phyloP scores from a whole-genome alignment of 78 protist genomes.

The Cavenderia fasciculata region DNA sequence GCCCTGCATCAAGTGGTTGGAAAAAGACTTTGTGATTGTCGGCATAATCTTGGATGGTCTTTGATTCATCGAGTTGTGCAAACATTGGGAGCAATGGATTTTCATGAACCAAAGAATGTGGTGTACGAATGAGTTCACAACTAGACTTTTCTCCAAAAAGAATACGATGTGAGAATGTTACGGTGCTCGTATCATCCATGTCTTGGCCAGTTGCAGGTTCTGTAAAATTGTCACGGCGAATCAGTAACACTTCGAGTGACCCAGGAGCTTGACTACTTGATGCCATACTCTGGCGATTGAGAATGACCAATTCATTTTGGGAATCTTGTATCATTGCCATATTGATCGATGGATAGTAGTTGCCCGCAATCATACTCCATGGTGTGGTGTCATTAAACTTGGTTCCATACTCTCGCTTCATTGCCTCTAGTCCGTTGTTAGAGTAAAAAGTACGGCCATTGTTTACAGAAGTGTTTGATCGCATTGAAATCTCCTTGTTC shows the following conservation, averaged over 20 bases:
- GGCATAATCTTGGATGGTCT: too few species aligned
- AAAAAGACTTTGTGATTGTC: too few species aligned
- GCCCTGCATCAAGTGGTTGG: not conserved
- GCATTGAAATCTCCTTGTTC: slow-evolving; percentile 42
- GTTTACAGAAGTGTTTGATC: slow-evolving; percentile 10
- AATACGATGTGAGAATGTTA: not conserved
- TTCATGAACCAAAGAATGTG: slow-evolving; percentile 50
- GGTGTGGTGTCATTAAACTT: slow-evolving; percentile 25
- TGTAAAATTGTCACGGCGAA: slow-evolving; percentile 40
- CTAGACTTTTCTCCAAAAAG: slow-evolving; percentile 12
- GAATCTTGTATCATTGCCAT: slow-evolving; percentile 1
- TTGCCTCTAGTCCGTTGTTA: slow-evolving; percentile 48
- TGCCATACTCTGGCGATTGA: slow-evolving; percentile 22
- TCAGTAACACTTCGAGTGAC: slow-evolving; percentile 23
- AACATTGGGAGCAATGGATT: slow-evolving; percentile 32
- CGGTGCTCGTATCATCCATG: slow-evolving; percentile 42
- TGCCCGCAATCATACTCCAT: slow-evolving; percentile 35
- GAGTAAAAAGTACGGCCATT: slow-evolving; percentile 17
- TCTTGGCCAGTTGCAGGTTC: slow-evolving; percentile 42
- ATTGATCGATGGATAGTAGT: slow-evolving; percentile 48
- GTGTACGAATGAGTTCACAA: slow-evolving; percentile 12
- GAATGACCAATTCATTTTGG: slow-evolving; percentile 1
- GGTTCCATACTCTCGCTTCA: slow-evolving; percentile 19
- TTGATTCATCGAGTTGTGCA: not conserved
- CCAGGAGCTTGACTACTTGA: slow-evolving; percentile 38